These are phyloP conservation scores for Phellopilus nigrolimitatus DNA, from an alignment of 1,284 basidiomycete species.

Conservation along the genomic window DNA sequence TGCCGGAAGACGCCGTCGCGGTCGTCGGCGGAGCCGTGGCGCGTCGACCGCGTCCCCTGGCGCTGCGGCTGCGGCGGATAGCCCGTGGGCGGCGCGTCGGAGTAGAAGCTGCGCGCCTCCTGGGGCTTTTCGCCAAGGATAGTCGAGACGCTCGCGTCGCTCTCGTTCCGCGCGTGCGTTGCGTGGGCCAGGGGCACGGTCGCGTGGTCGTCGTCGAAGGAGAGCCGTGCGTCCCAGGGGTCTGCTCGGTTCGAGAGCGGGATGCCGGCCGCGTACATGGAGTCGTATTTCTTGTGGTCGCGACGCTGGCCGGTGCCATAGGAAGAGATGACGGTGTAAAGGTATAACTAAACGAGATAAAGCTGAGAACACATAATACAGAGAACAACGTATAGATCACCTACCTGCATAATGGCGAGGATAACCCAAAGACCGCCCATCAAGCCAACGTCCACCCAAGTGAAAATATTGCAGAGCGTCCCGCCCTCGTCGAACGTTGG, in stretches of 20 bases:
- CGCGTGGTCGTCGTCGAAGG: conserved; percentile 37
- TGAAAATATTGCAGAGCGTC: conserved; percentile 78
- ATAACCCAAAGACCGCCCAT: conserved; percentile 85
- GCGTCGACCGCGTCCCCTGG: conserved; percentile 22
- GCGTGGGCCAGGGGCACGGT: conserved; percentile 28
- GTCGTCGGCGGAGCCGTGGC: conserved; percentile 19
- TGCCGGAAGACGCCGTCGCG: conserved; percentile 22
- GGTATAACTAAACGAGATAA: conserved; percentile 49
- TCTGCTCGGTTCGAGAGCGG: conserved; percentile 59
- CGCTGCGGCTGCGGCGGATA: conserved; percentile 17
- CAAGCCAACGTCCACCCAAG: conserved; percentile 88
- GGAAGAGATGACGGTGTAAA: conserved; percentile 63
- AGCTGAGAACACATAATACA: conserved; percentile 16
- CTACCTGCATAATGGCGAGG: conserved; percentile 69
- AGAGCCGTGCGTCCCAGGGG: conserved; percentile 68
- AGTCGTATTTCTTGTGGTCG: conserved; percentile 79
- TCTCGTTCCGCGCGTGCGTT: conserved; percentile 47
- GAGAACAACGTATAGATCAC: conserved; percentile 30
- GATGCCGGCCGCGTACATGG: conserved; percentile 69
- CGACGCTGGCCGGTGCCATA: conserved; percentile 72
- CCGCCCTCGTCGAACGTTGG: conserved; percentile 42
- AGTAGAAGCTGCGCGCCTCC: conserved; percentile 35
- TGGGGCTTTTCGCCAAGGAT: conserved; percentile 45
- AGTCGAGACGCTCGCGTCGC: conserved; percentile 52
- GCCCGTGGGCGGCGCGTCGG: conserved; percentile 12